These are phyloP conservation scores for Pyrenophora tritici-repentis DNA, from an alignment of 2,329 filamentous ascomycete species.

Conservation along the genomic window DNA sequence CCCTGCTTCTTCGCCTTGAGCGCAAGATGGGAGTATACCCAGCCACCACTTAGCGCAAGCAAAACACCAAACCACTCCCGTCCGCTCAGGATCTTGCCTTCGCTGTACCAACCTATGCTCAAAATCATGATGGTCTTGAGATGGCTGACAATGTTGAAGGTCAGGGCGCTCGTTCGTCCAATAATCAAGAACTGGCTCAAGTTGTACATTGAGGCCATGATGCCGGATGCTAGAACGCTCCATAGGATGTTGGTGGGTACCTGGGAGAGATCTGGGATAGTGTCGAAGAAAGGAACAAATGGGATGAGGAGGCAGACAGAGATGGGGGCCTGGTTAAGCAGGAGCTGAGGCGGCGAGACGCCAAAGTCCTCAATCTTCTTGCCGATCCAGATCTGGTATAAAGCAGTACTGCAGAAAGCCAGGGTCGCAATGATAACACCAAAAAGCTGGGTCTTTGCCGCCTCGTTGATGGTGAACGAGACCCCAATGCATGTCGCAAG, in stretches of 20 bases:
- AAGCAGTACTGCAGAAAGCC: slow-evolving; percentile 53
- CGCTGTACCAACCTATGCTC: slow-evolving; percentile 54
- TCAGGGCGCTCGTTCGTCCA: slow-evolving; percentile 47
- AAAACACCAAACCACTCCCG: slow-evolving; percentile 51
- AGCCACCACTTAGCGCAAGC: slow-evolving; percentile 53
- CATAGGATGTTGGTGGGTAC: slow-evolving; percentile 50
- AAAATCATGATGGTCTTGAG: slow-evolving; percentile 55
- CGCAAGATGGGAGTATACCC: slow-evolving; percentile 52
- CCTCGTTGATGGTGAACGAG: slow-evolving; percentile 50
- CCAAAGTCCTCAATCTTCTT: slow-evolving; percentile 55
- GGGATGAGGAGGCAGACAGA: slow-evolving; percentile 52
- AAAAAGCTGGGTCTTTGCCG: slow-evolving; percentile 48
- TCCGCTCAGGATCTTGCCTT: slow-evolving; percentile 48
- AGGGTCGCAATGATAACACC: slow-evolving; percentile 51
- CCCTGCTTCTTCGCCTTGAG: slow-evolving; percentile 44
- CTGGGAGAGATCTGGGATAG: slow-evolving; percentile 42
- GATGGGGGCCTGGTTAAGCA: slow-evolving; percentile 55
- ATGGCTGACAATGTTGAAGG: slow-evolving; percentile 50
- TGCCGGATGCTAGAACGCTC: slow-evolving; percentile 49
- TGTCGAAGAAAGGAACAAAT: slow-evolving; percentile 53
- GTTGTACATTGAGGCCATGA: slow-evolving; percentile 51
- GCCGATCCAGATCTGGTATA: slow-evolving; percentile 57
- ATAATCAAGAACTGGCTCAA: slow-evolving; percentile 52
- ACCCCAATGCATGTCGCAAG: slow-evolving; percentile 52
- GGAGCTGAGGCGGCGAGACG: slow-evolving; percentile 51